Conservation (phyloP, 2,329 filamentous ascomycete genomes). For the Aspergillus tanneri region DNA sequence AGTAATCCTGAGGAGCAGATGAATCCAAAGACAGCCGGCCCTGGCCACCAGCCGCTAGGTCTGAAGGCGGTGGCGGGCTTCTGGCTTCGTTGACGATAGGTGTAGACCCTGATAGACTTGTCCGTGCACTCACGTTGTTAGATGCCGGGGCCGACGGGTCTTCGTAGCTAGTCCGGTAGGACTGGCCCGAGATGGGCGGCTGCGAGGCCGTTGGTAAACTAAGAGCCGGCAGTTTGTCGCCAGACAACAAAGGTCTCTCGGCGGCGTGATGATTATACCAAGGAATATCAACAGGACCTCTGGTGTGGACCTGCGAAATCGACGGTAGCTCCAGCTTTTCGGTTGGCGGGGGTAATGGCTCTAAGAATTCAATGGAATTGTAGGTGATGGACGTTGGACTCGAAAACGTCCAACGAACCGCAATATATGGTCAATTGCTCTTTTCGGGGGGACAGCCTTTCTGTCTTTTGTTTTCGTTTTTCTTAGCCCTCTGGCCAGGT, state of each 20-base stretch:
- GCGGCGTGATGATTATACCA: constrained; percentile 68
- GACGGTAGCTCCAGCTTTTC: constrained; percentile 94
- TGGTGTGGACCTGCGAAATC: constrained; percentile 78
- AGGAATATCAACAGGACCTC: constrained; percentile 68
- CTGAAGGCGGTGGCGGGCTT: constrained; percentile 65
- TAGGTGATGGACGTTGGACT: constrained; percentile 24
- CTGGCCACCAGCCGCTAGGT: constrained; percentile 54
- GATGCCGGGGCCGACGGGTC: constrained; percentile 54
- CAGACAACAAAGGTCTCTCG: constrained; percentile 66
- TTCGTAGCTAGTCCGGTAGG: constrained; percentile 74
- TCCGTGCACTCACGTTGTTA: constrained; percentile 55
- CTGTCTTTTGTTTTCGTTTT: constrained; percentile 2
- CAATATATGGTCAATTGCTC: not conserved
- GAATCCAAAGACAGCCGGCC: constrained; percentile 36
- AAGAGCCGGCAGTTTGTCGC: constrained; percentile 70
- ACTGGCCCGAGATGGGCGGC: constrained; percentile 67
- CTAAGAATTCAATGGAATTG: constrained; percentile 21
- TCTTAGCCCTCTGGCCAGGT: not conserved
- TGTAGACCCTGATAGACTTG: constrained; percentile 57
- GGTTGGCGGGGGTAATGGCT: constrained; percentile 54
- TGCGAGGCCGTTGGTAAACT: constrained; percentile 65
- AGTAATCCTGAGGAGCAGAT: constrained; percentile 35
- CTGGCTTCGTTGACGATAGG: constrained; percentile 53
- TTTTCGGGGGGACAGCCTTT: no score
- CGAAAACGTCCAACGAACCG: constrained; percentile 24